Evolutionary conservation across 2,329 filamentous ascomycete species (phyloP).

Genomic region (Fusarium sp.): DNA sequence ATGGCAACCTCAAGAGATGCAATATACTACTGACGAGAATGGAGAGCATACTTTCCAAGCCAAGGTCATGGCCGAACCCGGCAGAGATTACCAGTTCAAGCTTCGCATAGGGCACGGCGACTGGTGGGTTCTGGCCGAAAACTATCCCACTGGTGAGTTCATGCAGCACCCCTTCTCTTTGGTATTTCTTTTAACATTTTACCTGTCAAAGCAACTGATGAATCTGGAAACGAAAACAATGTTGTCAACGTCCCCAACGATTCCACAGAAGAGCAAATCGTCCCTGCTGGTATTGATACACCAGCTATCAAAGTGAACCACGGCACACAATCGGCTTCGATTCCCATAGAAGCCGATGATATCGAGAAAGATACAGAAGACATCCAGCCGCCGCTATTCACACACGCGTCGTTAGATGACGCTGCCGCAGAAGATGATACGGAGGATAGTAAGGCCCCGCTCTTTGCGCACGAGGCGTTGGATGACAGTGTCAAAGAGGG

Average conservation of each 20-base stretch:
- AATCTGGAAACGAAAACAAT: slow-evolving; percentile 60
- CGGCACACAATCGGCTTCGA: slow-evolving; percentile 7
- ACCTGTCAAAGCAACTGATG: slow-evolving; percentile 50
- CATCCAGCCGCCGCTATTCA: slow-evolving; percentile 53
- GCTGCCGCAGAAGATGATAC: slow-evolving; percentile 48
- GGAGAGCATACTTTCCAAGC: slow-evolving; percentile 68
- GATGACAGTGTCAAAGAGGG: slow-evolving; percentile 52
- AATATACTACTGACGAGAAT: slow-evolving; percentile 57
- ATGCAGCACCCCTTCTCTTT: not conserved
- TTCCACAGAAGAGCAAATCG: slow-evolving; percentile 20
- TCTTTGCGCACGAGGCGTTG: slow-evolving; percentile 59
- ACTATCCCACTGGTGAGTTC: slow-evolving; percentile 64
- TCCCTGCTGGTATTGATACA: slow-evolving; percentile 16
- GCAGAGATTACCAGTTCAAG: slow-evolving; percentile 76
- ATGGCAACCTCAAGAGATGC: slow-evolving; percentile 76
- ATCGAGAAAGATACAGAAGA: slow-evolving; percentile 22
- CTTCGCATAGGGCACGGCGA: slow-evolving; percentile 72
- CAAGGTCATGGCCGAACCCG: slow-evolving; percentile 62
- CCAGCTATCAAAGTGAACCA: slow-evolving; percentile 21
- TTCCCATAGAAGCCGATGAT: slow-evolving; percentile 14
- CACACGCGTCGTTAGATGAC: slow-evolving; percentile 57
- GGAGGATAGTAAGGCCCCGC: slow-evolving; percentile 48
- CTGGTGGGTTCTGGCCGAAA: slow-evolving; percentile 76
- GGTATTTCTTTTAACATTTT: slow-evolving; percentile 11
- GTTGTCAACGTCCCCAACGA: slow-evolving; percentile 47